Conservation (phyloP, 345 rosid species). For the Hibiscus tridactylites region DNA sequence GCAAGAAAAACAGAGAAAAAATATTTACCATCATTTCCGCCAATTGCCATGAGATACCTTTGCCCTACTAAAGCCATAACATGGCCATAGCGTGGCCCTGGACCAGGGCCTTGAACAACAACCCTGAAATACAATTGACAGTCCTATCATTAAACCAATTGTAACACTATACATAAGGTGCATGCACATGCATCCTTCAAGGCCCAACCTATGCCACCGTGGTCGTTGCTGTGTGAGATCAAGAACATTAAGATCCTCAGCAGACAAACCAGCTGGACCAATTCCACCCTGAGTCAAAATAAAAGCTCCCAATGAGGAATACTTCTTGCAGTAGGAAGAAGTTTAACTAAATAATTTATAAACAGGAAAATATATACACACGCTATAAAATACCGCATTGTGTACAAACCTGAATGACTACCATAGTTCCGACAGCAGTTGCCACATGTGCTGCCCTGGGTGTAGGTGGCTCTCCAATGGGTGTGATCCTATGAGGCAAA, state of each 20-base stretch:
- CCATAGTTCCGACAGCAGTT: constrained; percentile 98
- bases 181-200: constrained; percentile 3
- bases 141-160: constrained; percentile 1
- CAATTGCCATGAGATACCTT: constrained; percentile 97
- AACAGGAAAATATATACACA: not conserved
- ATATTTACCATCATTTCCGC: constrained; percentile 90
- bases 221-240: constrained; percentile 96
- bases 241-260: constrained; percentile 99
- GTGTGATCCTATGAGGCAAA: constrained; percentile 51
- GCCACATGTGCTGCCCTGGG: constrained; percentile 99
- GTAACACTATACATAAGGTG: not conserved
- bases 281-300: constrained; percentile 75
- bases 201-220: constrained; percentile 83
- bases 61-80: constrained; percentile 99
- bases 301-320: constrained; percentile 10
- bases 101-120: constrained; percentile 99
- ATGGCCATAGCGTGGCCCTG: constrained; percentile 99
- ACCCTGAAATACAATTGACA: constrained; percentile 47
- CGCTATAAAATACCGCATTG: not conserved
- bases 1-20: constrained; percentile 4
- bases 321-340: not conserved
- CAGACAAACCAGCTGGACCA: constrained; percentile 97
- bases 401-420: constrained; percentile 79
- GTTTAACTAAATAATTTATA: not conserved
- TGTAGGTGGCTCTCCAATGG: constrained; percentile 93